Base-by-base conservation (phyloP, 805 yeast species). In the Wickerhamomyces subpelliculosus region DNA sequence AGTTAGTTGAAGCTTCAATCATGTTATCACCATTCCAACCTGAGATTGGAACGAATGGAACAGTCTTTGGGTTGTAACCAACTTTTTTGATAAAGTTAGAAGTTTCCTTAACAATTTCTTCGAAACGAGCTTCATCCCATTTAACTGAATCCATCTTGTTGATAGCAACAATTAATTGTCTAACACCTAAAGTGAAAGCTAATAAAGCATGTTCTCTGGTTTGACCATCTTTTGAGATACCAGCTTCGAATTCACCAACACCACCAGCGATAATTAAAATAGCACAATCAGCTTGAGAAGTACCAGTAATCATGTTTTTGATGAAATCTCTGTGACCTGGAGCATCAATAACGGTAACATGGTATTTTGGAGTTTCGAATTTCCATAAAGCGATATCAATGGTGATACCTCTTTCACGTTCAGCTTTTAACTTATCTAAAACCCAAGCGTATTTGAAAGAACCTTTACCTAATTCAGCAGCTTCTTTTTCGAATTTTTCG, bases 361-460 rank as follows among this genome's bases (percentile, higher is more conserved):
- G 76, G 84, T 80, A 85, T 73, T 82, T 84, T 66, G 94, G 93
- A 71, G 94, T 84, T 75, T 84, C 90, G 84, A 85, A 85, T 77
- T 84, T 85, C 93, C 94, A 83, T 67, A 84, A 78, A 70, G 95
- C 94, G 62, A 85, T 85, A 71, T 85, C 94, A 61, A 85, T 85
- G 70, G 95, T 85, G 83, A 85, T 85, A 84, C 95, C 95, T 80
- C 95, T 84, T 74, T 85, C 95, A 76, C 95, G 83, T 78, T 86
- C 95, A 66, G 94, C 90, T 87, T 85, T 85, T 63, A 86, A 76
- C 74, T 86, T 86, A 80, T 86, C 95, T 64, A 85, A 75, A 61
- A 86, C 95, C 95, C 95, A 85, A 67, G 95, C 95, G 90, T 85
- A 85, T 79, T 86, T 85, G 94, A 86, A 86, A 69, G 96, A 86